Evolutionary conservation across 805 yeast genomes (phyloP).

Genomic region (Ogataea saltuana): DNA sequence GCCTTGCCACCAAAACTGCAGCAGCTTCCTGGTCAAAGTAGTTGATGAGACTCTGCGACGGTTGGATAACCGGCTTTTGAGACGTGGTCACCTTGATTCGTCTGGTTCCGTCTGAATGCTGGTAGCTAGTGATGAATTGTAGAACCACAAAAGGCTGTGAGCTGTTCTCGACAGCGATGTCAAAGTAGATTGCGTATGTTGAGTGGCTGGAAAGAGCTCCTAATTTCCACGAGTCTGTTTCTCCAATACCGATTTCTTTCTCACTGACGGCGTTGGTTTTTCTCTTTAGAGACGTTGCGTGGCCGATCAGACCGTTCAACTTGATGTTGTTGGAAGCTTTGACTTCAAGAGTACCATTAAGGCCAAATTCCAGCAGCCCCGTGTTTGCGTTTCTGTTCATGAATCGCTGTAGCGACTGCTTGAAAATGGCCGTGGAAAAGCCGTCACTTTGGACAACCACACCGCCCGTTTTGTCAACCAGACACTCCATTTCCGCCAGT

Average conservation of each 20-base stretch:
- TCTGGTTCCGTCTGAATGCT: constrained; percentile 58
- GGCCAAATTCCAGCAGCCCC: constrained; percentile 50
- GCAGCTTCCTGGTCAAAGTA: constrained; percentile 73
- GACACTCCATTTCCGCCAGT: constrained; percentile 61
- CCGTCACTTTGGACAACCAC: constrained; percentile 62
- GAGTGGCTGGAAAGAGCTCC: constrained; percentile 58
- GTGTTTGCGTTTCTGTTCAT: constrained; percentile 39
- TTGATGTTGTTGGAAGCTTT: constrained; percentile 51
- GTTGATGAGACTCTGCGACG: constrained; percentile 40
- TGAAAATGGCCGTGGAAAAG: constrained; percentile 66
- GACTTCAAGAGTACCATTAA: constrained; percentile 61
- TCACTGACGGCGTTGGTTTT: constrained; percentile 38
- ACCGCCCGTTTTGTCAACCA: constrained; percentile 63
- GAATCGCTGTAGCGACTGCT: constrained; percentile 60
- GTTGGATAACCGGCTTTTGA: constrained; percentile 44
- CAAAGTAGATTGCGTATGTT: constrained; percentile 59
- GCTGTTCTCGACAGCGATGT: constrained; percentile 35
- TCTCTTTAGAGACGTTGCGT: constrained; percentile 50
- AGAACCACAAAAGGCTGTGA: constrained; percentile 37
- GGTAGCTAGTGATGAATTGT: constrained; percentile 62
- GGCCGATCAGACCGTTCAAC: constrained; percentile 62
- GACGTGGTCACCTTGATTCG: constrained; percentile 64
- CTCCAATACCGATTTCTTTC: constrained; percentile 46
- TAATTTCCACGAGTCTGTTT: constrained; percentile 60
- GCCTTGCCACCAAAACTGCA: constrained; percentile 58